These are phyloP conservation scores for Phascolomyces articulosus DNA, from an alignment of 371 early-diverging fungal genomes.

Conservation along the genomic window DNA sequence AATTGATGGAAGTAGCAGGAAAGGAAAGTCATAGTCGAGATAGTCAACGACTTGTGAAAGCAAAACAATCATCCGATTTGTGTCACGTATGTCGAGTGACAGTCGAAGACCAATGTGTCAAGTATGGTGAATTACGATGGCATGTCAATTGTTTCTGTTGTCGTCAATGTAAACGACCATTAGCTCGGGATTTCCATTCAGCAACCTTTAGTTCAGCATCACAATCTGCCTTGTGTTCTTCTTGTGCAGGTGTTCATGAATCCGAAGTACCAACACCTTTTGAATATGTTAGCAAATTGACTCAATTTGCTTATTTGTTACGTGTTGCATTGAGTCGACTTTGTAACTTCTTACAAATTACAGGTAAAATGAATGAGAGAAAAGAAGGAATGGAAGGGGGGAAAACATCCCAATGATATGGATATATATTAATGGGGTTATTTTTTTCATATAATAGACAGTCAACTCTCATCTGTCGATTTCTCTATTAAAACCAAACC, in stretches of 20 bases:
- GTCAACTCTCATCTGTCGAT: constrained; percentile 45
- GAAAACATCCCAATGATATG: no score
- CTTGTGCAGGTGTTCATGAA: constrained; percentile 32
- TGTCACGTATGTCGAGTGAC: constrained; percentile 78
- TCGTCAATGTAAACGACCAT: constrained; percentile 59
- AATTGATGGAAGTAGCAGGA: constrained; percentile 65
- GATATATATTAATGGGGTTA: background rate
- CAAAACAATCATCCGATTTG: constrained; percentile 69
- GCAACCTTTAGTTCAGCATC: constrained; percentile 50
- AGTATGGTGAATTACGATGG: constrained; percentile 73
- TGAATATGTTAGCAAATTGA: constrained; percentile 79
- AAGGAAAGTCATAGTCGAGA: constrained; percentile 51
- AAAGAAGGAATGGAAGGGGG: background rate
- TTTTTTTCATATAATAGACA: constrained; percentile 19
- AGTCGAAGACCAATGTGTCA: constrained; percentile 89
- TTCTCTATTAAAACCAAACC: constrained; percentile 31
- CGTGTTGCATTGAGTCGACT: constrained; percentile 86
- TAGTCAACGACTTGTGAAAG: constrained; percentile 46
- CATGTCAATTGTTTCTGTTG: constrained; percentile 84
- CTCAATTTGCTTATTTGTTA: constrained; percentile 90
- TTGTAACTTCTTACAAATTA: constrained; percentile 72
- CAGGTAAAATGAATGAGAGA: constrained; percentile 44
- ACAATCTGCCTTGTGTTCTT: constrained; percentile 51
- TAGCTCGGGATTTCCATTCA: constrained; percentile 45
- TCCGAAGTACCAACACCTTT: constrained; percentile 36